Evolutionary conservation across 768 basidiomycete species (phyloP).

Genomic region (Trametes maxima): DNA sequence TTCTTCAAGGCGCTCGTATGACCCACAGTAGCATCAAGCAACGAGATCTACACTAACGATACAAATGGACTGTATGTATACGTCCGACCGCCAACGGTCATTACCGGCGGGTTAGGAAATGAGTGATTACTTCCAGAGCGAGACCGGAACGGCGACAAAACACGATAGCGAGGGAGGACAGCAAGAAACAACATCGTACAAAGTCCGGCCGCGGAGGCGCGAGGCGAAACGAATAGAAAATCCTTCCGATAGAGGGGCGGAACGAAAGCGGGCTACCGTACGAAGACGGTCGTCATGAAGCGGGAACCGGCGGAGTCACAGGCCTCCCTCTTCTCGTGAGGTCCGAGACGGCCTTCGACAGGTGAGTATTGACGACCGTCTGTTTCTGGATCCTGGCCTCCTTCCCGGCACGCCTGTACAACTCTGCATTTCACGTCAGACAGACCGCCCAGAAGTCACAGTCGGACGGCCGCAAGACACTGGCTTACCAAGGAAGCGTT

Average conservation of each 20-base stretch:
- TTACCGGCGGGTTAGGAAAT: neutral
- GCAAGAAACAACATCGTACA: neutral
- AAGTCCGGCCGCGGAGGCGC: too few species aligned
- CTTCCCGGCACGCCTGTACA: slow-evolving; percentile 60
- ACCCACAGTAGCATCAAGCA: neutral
- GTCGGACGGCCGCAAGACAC: neutral
- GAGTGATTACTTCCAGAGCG: neutral
- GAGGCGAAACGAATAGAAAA: neutral
- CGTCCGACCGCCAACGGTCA: neutral
- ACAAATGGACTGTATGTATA: slow-evolving; percentile 1
- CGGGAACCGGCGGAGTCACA: neutral
- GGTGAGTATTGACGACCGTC: slow-evolving; percentile 43
- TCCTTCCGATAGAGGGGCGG: neutral
- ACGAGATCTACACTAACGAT: neutral
- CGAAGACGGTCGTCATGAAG: neutral
- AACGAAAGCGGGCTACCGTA: neutral
- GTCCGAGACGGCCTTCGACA: slow-evolving; percentile 25
- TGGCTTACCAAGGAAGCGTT: slow-evolving; percentile 62
- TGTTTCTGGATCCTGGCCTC: slow-evolving; percentile 50
- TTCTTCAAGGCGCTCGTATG: neutral
- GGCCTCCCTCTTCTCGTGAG: slow-evolving; percentile 14
- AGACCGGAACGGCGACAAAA: neutral
- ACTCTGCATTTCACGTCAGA: slow-evolving; percentile 41
- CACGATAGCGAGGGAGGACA: neutral
- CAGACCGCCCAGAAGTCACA: neutral